Evolutionary conservation across 495 filamentous ascomycete species (phyloP).

Genomic region (Corynascus novoguineensis): DNA sequence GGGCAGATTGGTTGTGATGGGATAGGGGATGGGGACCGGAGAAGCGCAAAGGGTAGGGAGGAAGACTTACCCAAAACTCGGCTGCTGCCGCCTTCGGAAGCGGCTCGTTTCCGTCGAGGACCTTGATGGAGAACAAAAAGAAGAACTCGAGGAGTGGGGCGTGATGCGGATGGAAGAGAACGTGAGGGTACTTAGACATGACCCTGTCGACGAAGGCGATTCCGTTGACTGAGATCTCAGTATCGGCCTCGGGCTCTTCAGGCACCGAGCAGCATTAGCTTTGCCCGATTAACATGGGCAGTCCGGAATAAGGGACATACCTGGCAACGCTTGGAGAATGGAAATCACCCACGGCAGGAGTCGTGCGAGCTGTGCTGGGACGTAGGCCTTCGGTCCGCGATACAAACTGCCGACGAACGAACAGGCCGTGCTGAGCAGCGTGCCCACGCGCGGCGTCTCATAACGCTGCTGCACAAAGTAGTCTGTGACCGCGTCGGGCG

Average conservation of each 20-base stretch:
- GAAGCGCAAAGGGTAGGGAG: background rate
- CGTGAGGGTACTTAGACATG: conserved; percentile 56
- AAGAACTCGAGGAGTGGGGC: conserved; percentile 55
- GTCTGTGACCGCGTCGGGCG: conserved; percentile 61
- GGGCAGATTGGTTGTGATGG: conserved; percentile 15
- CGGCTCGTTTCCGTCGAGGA: conserved; percentile 65
- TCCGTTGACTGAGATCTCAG: conserved; percentile 71
- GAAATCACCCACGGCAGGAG: conserved; percentile 61
- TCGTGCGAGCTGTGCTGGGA: conserved; percentile 42
- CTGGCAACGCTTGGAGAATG: conserved; percentile 57
- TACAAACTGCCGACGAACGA: conserved; percentile 66
- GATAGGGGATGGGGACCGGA: conserved; percentile 11
- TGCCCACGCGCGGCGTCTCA: conserved; percentile 62
- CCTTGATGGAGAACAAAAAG: conserved; percentile 71
- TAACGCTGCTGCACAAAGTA: conserved; percentile 61
- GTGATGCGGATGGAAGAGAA: conserved; percentile 50
- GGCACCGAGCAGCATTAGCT: conserved; percentile 12
- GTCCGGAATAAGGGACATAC: conserved; percentile 40
- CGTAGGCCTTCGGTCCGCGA: conserved; percentile 38
- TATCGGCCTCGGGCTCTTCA: conserved; percentile 58
- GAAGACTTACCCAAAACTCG: conserved; percentile 70
- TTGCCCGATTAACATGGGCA: background rate
- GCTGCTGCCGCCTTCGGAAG: conserved; percentile 75
- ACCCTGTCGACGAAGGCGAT: conserved; percentile 67
- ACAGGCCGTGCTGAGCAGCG: conserved; percentile 71